These are phyloP conservation scores for Fusarium musae DNA, from an alignment of 2,329 filamentous ascomycete genomes.

Conservation along the genomic window DNA sequence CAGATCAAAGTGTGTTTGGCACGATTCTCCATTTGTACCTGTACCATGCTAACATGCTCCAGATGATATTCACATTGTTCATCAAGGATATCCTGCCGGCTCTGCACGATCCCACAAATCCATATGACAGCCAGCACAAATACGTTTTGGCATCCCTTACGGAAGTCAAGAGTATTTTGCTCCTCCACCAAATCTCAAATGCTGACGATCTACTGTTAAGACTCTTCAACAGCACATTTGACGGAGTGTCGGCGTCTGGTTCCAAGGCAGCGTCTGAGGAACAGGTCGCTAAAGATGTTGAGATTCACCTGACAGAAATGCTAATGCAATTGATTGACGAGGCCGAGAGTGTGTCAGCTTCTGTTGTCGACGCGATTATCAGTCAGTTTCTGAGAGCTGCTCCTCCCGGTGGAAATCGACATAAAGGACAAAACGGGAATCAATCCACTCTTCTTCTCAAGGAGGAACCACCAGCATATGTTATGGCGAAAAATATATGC, in stretches of 20 bases:
- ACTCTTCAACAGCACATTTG: conserved; percentile 90
- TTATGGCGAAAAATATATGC: conserved; percentile 96
- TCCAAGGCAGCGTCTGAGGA: conserved; percentile 81
- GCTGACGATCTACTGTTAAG: conserved; percentile 81
- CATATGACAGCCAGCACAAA: conserved; percentile 93
- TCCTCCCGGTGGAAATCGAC: conserved; percentile 71
- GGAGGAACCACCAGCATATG: conserved; percentile 90
- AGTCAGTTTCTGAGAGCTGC: conserved; percentile 94
- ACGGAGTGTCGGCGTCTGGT: conserved; percentile 80
- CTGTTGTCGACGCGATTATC: conserved; percentile 91
- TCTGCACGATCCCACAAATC: conserved; percentile 84
- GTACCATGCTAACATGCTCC: conserved; percentile 35
- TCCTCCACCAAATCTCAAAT: conserved; percentile 87
- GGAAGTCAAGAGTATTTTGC: conserved; percentile 92
- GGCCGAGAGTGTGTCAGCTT: conserved; percentile 76
- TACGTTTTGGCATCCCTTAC: conserved; percentile 89
- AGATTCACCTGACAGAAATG: conserved; percentile 89
- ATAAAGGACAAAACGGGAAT: conserved; percentile 74
- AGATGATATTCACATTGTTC: conserved; percentile 95
- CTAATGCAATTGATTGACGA: conserved; percentile 90
- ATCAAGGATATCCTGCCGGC: conserved; percentile 85
- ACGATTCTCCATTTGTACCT: neutral
- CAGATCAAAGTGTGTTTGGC: conserved; percentile 80
- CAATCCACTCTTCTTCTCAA: conserved; percentile 88
- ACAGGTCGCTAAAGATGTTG: conserved; percentile 89